A percentile compares a stretch with the other conserved stretches of the same genome.
Conservation (phyloP, 306 rosid species). For the Vigna radiata region DNA sequence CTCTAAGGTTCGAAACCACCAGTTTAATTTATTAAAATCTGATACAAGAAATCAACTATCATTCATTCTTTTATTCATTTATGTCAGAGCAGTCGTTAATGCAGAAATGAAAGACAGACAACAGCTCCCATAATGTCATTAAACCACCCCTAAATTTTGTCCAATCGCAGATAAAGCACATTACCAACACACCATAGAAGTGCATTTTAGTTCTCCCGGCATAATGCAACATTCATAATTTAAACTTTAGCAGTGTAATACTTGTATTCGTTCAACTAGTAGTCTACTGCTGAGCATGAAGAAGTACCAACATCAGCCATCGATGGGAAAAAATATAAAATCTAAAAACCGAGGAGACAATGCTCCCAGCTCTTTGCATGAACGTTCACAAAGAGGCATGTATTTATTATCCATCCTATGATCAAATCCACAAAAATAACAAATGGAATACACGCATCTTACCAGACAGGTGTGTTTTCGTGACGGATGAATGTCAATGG, state of each 20-base stretch:
- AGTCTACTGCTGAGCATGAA: background rate
- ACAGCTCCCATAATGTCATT: background rate
- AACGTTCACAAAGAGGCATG: background rate
- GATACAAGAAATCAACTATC: conserved; percentile 3
- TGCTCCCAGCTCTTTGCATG: background rate
- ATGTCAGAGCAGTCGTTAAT: conserved; percentile 25
- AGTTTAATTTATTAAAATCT: conserved; percentile 9
- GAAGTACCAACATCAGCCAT: background rate
- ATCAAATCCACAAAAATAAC: conserved; percentile 10
- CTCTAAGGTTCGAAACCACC: conserved; percentile 6
- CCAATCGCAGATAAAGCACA: conserved; percentile 25
- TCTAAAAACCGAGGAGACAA: background rate
- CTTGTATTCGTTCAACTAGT: background rate
- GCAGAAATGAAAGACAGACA: background rate
- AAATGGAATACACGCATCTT: conserved; percentile 41
- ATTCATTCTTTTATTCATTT: background rate
- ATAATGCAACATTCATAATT: conserved; percentile 30
- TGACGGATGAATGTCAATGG: conserved; percentile 89
- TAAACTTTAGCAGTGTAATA: background rate
- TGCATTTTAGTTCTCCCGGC: background rate
- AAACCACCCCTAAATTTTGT: conserved; percentile 24
- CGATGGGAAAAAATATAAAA: background rate
- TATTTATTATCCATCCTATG: background rate
- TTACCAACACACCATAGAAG: conserved; percentile 4
- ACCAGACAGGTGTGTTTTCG: conserved; percentile 94